A percentile compares a stretch with the other conserved stretches of the same genome.
Conservation (phyloP, 495 filamentous ascomycete genomes). For the Neurospora sp. region DNA sequence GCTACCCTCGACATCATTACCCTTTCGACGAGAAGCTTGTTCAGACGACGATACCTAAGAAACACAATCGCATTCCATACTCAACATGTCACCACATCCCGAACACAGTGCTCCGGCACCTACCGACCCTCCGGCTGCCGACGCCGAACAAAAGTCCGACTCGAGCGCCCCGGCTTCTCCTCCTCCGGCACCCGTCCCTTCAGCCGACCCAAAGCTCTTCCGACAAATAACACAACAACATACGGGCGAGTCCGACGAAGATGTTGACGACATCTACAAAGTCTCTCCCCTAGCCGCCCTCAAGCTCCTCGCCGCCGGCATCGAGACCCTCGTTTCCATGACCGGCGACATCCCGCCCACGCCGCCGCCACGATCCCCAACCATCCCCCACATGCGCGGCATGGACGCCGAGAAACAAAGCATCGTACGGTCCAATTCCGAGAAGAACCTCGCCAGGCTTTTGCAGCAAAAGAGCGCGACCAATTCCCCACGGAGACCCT, state of each 20-base stretch:
- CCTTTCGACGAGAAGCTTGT: background rate
- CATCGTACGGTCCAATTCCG: constrained; percentile 42
- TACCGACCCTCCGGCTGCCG: constrained; percentile 2
- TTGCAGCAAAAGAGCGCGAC: constrained; percentile 18
- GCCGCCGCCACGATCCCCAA: constrained; percentile 50
- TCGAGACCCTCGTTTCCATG: constrained; percentile 61
- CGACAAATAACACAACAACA: background rate
- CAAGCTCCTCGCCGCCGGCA: constrained; percentile 58
- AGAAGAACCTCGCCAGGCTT: constrained; percentile 32
- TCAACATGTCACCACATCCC: constrained; percentile 3
- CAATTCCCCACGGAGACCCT: constrained; percentile 7
- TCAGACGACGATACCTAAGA: background rate
- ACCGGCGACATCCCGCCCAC: constrained; percentile 69
- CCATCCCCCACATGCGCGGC: constrained; percentile 49
- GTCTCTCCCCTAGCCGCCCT: constrained; percentile 67
- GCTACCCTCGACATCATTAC: background rate
- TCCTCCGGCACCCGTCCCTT: constrained; percentile 40
- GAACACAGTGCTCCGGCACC: background rate
- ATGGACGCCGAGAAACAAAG: constrained; percentile 49
- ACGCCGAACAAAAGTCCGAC: constrained; percentile 6
- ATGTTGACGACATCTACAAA: constrained; percentile 53
- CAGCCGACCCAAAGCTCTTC: constrained; percentile 34
- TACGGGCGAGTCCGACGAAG: constrained; percentile 5
- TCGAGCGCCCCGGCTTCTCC: constrained; percentile 18
- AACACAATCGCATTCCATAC: background rate